Base-by-base conservation (phyloP, 2,329 filamentous ascomycete species). In the Arthrobotrys sinensis region DNA sequence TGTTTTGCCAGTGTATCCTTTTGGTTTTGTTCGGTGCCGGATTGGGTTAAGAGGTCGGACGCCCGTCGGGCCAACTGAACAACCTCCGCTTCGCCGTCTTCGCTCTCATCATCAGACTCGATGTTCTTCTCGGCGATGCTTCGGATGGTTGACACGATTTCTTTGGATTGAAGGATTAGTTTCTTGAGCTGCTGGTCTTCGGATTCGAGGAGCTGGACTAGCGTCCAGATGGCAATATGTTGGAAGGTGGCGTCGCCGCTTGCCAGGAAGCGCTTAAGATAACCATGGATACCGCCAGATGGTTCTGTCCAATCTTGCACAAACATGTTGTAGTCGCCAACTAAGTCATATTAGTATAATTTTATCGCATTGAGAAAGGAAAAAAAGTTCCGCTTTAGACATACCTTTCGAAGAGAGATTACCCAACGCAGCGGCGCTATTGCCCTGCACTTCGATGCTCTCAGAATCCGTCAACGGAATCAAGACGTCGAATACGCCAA, bases 141-240 rank as follows among this genome's bases (percentile, higher is more conserved):
- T 84, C 92, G 93, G 80, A 98, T 96, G 88, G 97, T 94, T 79
- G 93, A 90, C 71, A 97, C 92, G 80, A 99, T 92, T 80, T 97
- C 93, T 80, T 95, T 92, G 1, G 94, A 94, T 83, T 95, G 92
- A 82, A 93, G 91, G 81, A 99, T 97, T 60, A 93, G 90, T 62
- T 91, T 91, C 80, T 97, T 92, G n/a, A 99, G 87, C 69, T 90
- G 91, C 85, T 92, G 91, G 83, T 99, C 95, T 84, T 97, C 94
- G 0, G 95, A 97, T 85, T 99, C 96, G 63, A 99, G 91, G 3
- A 99, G 89, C 83, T 99, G 96, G 2, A 99, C 89, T 57, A 99
- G 86, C 0, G 96, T 99, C 96, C 96, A 99, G 80, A 98, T 97
- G 63, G 96, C 96, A 83, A 99, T 99, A 84, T 99, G 96, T 85